These are phyloP conservation scores for Cystoderma amianthinum DNA, from an alignment of 768 basidiomycete species.

Conservation along the genomic window DNA sequence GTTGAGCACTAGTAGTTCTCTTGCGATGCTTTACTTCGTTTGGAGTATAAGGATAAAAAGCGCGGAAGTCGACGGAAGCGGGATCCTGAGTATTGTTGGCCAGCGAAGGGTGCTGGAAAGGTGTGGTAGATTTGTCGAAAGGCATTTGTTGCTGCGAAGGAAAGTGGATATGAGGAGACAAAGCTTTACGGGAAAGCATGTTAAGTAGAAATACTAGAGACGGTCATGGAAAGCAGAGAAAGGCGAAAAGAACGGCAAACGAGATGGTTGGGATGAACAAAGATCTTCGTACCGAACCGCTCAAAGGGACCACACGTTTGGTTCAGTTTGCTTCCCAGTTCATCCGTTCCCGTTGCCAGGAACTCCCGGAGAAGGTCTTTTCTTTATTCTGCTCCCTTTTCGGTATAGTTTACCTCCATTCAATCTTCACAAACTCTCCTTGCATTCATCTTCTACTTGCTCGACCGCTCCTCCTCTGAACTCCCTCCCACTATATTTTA, in stretches of 20 bases:
- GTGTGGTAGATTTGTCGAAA: too few species aligned
- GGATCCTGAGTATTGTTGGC: conserved; percentile 41
- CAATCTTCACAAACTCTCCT: too few species aligned
- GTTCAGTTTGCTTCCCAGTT: too few species aligned
- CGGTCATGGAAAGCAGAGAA: neutral
- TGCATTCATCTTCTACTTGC: too few species aligned
- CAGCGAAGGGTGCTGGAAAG: too few species aligned
- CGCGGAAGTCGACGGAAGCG: conserved; percentile 67
- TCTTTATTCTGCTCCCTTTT: neutral
- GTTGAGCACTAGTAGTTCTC: conserved; percentile 82
- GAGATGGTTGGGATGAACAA: neutral
- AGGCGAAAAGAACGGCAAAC: conserved; percentile 2
- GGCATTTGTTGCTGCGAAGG: conserved; percentile 18
- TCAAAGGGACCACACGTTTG: too few species aligned
- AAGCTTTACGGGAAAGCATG: conserved; percentile 4
- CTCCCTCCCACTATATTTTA: too few species aligned
- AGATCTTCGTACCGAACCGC: neutral
- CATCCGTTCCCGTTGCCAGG: neutral
- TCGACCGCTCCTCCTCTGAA: neutral
- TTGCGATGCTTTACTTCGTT: conserved; percentile 94
- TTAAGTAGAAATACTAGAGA: conserved; percentile 1
- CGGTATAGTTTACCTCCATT: neutral
- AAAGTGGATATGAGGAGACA: conserved; percentile 4
- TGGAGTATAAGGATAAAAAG: conserved; percentile 83
- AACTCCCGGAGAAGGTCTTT: neutral